These are phyloP conservation scores for Gymnopilus dilepis DNA, from an alignment of 768 basidiomycete genomes.

Conservation along the genomic window DNA sequence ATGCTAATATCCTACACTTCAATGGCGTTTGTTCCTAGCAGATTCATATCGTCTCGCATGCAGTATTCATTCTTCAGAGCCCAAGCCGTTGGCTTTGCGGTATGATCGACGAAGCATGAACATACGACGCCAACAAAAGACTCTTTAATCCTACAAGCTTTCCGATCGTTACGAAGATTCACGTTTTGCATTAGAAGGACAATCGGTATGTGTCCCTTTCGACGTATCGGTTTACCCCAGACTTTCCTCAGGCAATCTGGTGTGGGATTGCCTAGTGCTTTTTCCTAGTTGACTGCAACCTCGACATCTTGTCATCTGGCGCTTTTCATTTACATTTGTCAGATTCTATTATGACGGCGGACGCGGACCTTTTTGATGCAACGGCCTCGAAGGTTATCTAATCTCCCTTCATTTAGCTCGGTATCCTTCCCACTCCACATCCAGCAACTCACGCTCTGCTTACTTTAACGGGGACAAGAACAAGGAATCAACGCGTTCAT, in stretches of 20 bases:
- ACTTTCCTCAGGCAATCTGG: not conserved
- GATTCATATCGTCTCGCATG: not conserved
- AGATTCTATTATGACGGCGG: not conserved
- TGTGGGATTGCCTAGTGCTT: not conserved
- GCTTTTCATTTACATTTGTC: not conserved
- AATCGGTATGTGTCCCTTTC: not conserved
- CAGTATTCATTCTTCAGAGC: not conserved
- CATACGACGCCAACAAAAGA: no score
- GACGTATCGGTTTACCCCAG: not conserved
- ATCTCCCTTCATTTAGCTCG: conserved; percentile 2
- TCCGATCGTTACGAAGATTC: no score
- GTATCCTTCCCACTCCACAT: conserved; percentile 4
- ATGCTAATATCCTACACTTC: not conserved
- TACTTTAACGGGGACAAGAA: not conserved
- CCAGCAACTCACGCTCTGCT: not conserved
- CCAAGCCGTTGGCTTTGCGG: not conserved
- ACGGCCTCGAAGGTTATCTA: not conserved
- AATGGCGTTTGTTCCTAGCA: not conserved
- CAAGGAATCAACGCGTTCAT: not conserved
- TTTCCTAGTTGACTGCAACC: not conserved
- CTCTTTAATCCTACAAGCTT: no score
- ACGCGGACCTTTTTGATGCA: not conserved
- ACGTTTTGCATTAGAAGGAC: not conserved
- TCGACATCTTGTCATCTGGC: not conserved
- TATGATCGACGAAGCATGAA: not conserved